Conservation (phyloP, 1,284 basidiomycete species). For the Neonothopanus nambi region DNA sequence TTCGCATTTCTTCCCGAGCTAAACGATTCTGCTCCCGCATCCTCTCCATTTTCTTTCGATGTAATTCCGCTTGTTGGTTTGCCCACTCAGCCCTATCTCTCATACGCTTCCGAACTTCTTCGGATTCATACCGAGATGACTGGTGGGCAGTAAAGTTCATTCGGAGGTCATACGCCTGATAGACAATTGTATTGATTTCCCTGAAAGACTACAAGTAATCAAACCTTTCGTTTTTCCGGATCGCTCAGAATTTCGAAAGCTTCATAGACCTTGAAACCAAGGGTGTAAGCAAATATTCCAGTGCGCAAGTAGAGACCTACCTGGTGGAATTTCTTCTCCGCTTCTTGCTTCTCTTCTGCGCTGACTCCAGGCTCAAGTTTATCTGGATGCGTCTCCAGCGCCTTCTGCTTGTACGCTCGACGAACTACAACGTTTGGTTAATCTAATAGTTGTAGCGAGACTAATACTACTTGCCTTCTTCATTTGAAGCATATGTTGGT, state of each 20-base stretch:
- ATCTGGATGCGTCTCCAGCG: slow-evolving; percentile 66
- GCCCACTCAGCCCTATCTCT: slow-evolving; percentile 66
- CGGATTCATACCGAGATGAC: slow-evolving; percentile 15
- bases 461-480: slow-evolving; percentile 4
- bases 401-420: slow-evolving; percentile 61
- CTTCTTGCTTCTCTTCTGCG: slow-evolving; percentile 45
- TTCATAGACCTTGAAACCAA: slow-evolving; percentile 45
- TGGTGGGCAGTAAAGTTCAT: slow-evolving; percentile 25
- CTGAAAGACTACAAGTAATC: slow-evolving; percentile 21
- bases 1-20: slow-evolving; percentile 30
- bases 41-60: slow-evolving; percentile 44
- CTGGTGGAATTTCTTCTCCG: slow-evolving; percentile 53
- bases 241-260: slow-evolving; percentile 61
- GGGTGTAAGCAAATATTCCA: neutral
- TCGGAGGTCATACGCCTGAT: slow-evolving; percentile 56
- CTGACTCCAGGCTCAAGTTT: slow-evolving; percentile 52
- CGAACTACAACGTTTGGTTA: slow-evolving; percentile 42
- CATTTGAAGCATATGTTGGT: slow-evolving; percentile 4
- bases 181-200: too few relatives aligned
- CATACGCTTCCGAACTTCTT: slow-evolving; percentile 47
- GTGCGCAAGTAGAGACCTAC: slow-evolving; percentile 22
- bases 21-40: slow-evolving; percentile 33
- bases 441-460: neutral
- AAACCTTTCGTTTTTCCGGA: slow-evolving; percentile 55
- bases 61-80: slow-evolving; percentile 45